phyloP scores from a whole-genome alignment of 2,329 filamentous ascomycete genomes.

The Hyphodiscus sp. region DNA sequence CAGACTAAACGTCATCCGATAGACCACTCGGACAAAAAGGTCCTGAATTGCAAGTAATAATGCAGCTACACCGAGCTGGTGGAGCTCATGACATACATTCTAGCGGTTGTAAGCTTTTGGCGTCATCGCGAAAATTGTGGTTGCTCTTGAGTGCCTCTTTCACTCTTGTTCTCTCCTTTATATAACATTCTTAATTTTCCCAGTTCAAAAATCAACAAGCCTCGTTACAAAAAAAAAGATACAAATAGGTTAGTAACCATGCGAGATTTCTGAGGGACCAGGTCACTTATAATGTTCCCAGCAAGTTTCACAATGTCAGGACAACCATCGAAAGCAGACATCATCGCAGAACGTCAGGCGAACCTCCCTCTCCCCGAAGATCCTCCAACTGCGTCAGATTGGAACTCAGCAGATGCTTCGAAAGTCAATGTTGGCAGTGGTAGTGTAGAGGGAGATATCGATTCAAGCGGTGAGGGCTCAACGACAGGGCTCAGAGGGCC shows the following conservation, averaged over 20 bases:
- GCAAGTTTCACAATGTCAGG: constrained; percentile 25
- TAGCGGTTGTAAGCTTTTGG: too few species aligned
- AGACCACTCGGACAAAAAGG: neutral
- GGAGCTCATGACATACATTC: neutral
- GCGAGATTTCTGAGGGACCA: too few species aligned
- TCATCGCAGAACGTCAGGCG: constrained; percentile 61
- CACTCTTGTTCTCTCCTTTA: too few species aligned
- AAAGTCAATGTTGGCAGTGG: constrained; percentile 60
- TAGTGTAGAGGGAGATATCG: constrained; percentile 33
- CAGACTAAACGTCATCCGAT: neutral
- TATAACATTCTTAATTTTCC: too few species aligned
- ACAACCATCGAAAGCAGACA: constrained; percentile 46
- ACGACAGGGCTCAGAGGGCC: constrained; percentile 51
- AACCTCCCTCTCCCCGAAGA: constrained; percentile 77
- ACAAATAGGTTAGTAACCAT: too few species aligned
- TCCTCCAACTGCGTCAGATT: constrained; percentile 70
- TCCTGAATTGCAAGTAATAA: too few species aligned
- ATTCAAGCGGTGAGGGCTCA: constrained; percentile 44
- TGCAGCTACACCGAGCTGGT: neutral
- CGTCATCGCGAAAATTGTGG: too few species aligned
- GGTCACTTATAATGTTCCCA: too few species aligned
- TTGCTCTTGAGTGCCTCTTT: too few species aligned
- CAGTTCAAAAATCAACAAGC: too few species aligned
- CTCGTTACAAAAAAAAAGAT: too few species aligned
- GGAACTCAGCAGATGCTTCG: constrained; percentile 63